Base-by-base conservation (phyloP, 1,284 basidiomycete genomes). In the Spongispora temasekensis region DNA sequence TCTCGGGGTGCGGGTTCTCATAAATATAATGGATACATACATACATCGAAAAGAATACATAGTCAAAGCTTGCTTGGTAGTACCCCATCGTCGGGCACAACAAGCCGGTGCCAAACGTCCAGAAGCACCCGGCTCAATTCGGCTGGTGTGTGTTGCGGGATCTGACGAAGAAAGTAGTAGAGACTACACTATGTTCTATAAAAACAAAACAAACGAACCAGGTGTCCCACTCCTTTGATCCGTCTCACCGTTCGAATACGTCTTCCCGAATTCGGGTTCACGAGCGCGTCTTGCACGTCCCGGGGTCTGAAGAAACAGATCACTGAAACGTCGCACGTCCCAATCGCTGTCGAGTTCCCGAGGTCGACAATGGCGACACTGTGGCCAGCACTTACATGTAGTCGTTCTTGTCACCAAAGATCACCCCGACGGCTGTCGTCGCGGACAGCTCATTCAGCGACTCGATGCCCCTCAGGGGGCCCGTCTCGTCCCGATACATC, bases 361-460 rank as follows among this genome's bases (percentile, higher is more conserved):
- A n/a, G n/a, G 32, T 34, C 32, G 32, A 34, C 32, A 15, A 34
- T 8, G 8, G 32, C 15, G n/a, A n/a, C n/a, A n/a, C n/a, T n/a
- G n/a, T n/a, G n/a, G n/a, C 0, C 21, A 21, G 50, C 13, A 70
- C 81, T 27, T 57, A 83, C 84, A 85, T 76, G 65, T 80, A 81
- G 61, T 87, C 84, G 27, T 78, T 75, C 32, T 76, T 68, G n/a
- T 67, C 69, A 13, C 83, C 85, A 35, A 86, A 75, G 31, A 86
- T 72, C 34, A 87, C 69, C 62, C 84, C 83, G 0, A 85, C 70
- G 2, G 83, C 83, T 3, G 76, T 73, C 17, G 62, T 66, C 8
- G 65, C 51, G 55, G 79, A 83, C 1, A 79, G 60, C 57, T 69
- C 65, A 61, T 78, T 76, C 55, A 87, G 65, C 13, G 77, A 76